phyloP scores from a whole-genome alignment of 139 green algal genomes.

The Medakamo hakoo region DNA sequence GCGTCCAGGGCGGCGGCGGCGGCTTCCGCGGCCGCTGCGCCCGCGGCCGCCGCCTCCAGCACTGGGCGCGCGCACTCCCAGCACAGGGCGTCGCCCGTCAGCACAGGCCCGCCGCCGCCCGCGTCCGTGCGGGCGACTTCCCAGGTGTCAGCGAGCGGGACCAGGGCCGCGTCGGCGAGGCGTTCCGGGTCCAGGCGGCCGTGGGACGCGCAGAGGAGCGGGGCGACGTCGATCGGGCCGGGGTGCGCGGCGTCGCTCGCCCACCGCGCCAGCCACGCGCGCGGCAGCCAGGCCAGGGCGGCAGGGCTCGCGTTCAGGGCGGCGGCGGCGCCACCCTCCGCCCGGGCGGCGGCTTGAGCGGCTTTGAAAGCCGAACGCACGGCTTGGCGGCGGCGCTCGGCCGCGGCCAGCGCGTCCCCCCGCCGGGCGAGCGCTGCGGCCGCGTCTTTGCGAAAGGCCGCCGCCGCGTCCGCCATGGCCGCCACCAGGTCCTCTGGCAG shows the following conservation, averaged over 20 bases:
- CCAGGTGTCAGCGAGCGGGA: too few species aligned
- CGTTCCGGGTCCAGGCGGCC: constrained; percentile 29
- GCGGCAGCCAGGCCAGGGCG: constrained; percentile 7
- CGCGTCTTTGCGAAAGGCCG: background rate
- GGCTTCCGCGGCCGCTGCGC: too few species aligned
- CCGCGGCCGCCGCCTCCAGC: too few species aligned
- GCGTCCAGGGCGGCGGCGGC: background rate
- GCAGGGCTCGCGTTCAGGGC: too few species aligned
- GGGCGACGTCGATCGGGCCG: constrained; percentile 25
- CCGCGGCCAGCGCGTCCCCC: background rate
- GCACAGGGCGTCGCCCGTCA: too few species aligned
- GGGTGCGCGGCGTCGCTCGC: constrained; percentile 5
- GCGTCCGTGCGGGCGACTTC: too few species aligned
- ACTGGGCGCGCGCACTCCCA: too few species aligned
- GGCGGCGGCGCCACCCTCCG: too few species aligned
- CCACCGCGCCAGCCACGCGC: constrained; percentile 24
- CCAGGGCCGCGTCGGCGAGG: background rate
- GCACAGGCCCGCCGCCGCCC: too few species aligned
- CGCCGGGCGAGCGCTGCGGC: background rate
- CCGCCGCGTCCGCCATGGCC: background rate
- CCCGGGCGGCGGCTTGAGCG: too few species aligned
- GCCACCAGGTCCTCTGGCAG: background rate
- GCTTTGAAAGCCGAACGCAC: too few species aligned
- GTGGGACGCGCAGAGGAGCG: constrained; percentile 33
- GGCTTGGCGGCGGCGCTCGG: background rate